phyloP scores from a whole-genome alignment of 805 yeast genomes.

The Yarrowia yakushimensis region DNA sequence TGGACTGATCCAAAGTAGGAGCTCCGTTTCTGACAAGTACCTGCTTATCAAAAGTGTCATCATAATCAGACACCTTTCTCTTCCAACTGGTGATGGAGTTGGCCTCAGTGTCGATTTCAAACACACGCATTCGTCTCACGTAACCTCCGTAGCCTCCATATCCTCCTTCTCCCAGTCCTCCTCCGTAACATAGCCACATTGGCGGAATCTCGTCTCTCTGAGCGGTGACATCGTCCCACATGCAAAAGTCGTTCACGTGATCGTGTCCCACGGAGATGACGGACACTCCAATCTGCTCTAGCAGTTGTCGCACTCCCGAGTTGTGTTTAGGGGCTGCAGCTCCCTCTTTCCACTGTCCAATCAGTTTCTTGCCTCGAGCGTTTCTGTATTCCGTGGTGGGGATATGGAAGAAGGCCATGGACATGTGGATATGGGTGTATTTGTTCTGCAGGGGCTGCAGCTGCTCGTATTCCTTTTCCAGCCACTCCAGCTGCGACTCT shows the following conservation, averaged over 20 bases:
- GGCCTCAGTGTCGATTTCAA: slow-evolving; percentile 56
- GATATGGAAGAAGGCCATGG: slow-evolving; percentile 93
- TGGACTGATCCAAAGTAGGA: slow-evolving; percentile 30
- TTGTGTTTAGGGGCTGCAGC: slow-evolving; percentile 75
- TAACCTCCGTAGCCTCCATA: slow-evolving; percentile 92
- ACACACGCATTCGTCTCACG: slow-evolving; percentile 72
- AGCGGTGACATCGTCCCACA: slow-evolving; percentile 43
- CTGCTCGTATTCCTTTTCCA: slow-evolving; percentile 41
- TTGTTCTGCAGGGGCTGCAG: slow-evolving; percentile 36
- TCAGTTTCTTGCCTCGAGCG: slow-evolving; percentile 38
- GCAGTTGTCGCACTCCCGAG: slow-evolving; percentile 57
- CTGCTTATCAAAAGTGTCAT: slow-evolving; percentile 49
- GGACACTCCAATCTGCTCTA: slow-evolving; percentile 65
- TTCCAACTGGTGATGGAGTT: slow-evolving; percentile 65
- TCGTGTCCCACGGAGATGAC: slow-evolving; percentile 89
- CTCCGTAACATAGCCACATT: slow-evolving; percentile 91
- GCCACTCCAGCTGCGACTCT: slow-evolving; percentile 59
- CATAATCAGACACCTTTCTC: slow-evolving; percentile 57
- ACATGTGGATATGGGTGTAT: slow-evolving; percentile 47
- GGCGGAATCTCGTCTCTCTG: slow-evolving; percentile 29
- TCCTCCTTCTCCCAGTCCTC: slow-evolving; percentile 92
- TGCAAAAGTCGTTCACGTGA: slow-evolving; percentile 90
- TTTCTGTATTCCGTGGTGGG: slow-evolving; percentile 83
- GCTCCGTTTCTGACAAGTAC: slow-evolving; percentile 47
- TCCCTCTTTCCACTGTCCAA: slow-evolving; percentile 68